These are phyloP conservation scores for Pelargonium myrrhifolium DNA, from an alignment of 441 rosid species.

Conservation along the genomic window DNA sequence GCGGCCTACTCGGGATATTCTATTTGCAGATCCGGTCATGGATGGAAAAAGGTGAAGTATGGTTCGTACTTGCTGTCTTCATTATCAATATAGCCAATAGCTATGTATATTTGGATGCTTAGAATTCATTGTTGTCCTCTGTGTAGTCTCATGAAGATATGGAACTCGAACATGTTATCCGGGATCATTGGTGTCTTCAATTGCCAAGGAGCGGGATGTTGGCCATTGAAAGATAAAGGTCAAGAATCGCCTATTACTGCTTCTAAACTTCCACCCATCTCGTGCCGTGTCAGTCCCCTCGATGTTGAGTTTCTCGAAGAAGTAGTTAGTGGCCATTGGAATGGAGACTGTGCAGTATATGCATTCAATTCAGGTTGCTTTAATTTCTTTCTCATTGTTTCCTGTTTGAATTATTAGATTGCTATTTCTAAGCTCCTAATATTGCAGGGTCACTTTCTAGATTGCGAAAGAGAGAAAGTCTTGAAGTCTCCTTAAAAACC, in stretches of 20 bases:
- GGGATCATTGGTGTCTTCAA: conserved; percentile 57
- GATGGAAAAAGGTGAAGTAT: conserved; percentile 42
- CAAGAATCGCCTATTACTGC: not conserved
- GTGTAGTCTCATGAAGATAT: conserved; percentile 64
- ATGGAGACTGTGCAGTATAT: not conserved
- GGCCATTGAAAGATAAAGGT: not conserved
- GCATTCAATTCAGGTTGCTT: not conserved
- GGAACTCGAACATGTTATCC: conserved; percentile 51
- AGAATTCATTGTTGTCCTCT: not conserved
- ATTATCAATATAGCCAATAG: not conserved
- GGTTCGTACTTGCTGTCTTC: not conserved
- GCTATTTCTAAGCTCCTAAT: too few relatives aligned
- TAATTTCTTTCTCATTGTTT: too few relatives aligned
- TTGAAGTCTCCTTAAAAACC: not conserved
- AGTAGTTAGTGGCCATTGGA: not conserved
- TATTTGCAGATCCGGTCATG: conserved; percentile 51
- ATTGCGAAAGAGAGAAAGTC: not conserved
- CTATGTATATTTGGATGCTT: not conserved
- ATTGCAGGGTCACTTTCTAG: not conserved
- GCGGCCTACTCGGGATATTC: conserved; percentile 52
- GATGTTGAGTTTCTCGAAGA: not conserved
- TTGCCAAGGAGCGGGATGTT: conserved; percentile 55
- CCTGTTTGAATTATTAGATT: too few relatives aligned
- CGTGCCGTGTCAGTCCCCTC: not conserved
- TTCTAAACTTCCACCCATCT: not conserved